phyloP scores from a whole-genome alignment of 2,329 filamentous ascomycete genomes.

The Alternaria solani region DNA sequence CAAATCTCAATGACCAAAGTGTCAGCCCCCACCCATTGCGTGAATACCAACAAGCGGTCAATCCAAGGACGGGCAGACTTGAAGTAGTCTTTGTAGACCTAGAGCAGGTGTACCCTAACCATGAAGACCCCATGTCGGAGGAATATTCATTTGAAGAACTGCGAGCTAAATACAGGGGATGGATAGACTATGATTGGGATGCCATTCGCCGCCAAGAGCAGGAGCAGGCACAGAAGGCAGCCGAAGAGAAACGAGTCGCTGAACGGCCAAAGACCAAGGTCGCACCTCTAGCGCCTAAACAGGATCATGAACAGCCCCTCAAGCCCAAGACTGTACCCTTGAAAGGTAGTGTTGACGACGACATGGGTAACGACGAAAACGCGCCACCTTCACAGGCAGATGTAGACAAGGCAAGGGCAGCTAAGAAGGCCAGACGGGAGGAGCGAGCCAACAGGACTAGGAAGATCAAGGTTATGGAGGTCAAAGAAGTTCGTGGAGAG shows the following conservation, averaged over 20 bases:
- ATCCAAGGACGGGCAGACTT: conserved; percentile 80
- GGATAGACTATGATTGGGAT: conserved; percentile 64
- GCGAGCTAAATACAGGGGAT: conserved; percentile 78
- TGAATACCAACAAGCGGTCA: conserved; percentile 82
- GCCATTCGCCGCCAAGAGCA: conserved; percentile 42
- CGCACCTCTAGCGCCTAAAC: conserved; percentile 27
- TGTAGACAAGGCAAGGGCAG: conserved; percentile 65
- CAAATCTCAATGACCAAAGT: conserved; percentile 45
- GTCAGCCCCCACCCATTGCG: conserved; percentile 69
- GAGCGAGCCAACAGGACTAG: conserved; percentile 60
- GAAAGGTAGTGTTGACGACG: conserved; percentile 46
- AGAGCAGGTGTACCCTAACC: conserved; percentile 82
- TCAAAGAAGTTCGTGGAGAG: conserved; percentile 71
- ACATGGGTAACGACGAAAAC: conserved; percentile 57
- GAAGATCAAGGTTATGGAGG: conserved; percentile 78
- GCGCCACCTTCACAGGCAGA: conserved; percentile 56
- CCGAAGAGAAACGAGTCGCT: conserved; percentile 24
- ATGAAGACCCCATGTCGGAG: conserved; percentile 68
- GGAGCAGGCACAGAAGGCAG: conserved; percentile 36
- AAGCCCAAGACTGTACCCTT: conserved; percentile 43
- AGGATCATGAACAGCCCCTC: conserved; percentile 23
- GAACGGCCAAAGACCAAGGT: conserved; percentile 23
- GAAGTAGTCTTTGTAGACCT: conserved; percentile 90
- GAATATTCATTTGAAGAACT: conserved; percentile 94
- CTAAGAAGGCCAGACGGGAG: conserved; percentile 58